phyloP scores from a whole-genome alignment of 495 filamentous ascomycete species.

The Durotheca rogersii region DNA sequence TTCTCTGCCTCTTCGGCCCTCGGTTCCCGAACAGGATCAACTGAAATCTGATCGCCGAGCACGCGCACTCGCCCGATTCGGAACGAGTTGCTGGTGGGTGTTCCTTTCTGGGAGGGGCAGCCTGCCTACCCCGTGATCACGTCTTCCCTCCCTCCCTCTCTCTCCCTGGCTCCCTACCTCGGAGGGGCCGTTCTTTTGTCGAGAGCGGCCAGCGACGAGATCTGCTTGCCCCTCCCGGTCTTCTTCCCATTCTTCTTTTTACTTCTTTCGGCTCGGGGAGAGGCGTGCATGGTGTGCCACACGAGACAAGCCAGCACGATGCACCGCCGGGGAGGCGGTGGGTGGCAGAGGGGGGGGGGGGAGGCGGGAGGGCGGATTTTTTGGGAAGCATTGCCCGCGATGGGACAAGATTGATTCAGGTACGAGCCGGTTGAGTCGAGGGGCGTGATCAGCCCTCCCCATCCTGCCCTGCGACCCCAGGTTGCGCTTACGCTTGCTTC shows the following conservation, averaged over 20 bases:
- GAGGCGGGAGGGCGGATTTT: too few relatives aligned
- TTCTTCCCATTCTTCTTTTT: too few relatives aligned
- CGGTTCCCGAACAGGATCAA: constrained; percentile 10
- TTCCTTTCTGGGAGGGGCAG: constrained; percentile 23
- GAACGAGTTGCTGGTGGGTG: constrained; percentile 12
- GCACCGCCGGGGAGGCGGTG: constrained; percentile 10
- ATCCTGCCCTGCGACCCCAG: constrained; percentile 14
- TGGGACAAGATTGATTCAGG: constrained; percentile 28
- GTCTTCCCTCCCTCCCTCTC: constrained; percentile 5
- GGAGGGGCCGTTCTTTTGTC: too few relatives aligned
- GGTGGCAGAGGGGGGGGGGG: too few relatives aligned
- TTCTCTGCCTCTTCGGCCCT: constrained; percentile 1
- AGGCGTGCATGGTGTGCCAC: too few relatives aligned
- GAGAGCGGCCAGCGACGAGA: too few relatives aligned
- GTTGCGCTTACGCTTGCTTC: constrained; percentile 1
- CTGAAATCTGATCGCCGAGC: constrained; percentile 7
- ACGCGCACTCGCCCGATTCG: constrained; percentile 17
- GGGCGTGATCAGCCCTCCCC: constrained; percentile 21
- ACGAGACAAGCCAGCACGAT: constrained; percentile 29
- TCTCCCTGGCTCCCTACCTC: constrained; percentile 9
- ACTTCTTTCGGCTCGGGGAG: too few relatives aligned
- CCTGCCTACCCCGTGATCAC: constrained; percentile 13
- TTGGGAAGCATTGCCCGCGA: constrained; percentile 23
- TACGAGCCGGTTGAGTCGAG: constrained; percentile 12
- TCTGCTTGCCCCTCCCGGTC: too few relatives aligned